phyloP scores from a whole-genome alignment of 2,329 filamentous ascomycete species.

The Polychaeton citri region DNA sequence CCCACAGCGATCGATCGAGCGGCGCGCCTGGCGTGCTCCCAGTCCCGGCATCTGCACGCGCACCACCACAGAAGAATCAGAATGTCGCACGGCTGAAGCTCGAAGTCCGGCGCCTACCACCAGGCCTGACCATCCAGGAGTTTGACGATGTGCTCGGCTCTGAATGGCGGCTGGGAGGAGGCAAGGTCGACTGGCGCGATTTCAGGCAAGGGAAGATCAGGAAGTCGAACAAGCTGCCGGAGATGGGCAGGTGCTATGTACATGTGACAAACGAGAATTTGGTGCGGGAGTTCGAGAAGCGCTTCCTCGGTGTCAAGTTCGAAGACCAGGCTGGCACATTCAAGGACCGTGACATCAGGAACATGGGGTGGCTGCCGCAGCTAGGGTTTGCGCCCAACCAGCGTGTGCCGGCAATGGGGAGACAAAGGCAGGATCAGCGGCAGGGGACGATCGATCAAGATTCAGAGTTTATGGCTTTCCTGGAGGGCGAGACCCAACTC shows the following conservation, averaged over 20 bases:
- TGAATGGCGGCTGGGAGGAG: slow-evolving; percentile 68
- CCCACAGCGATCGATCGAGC: slow-evolving; percentile 18
- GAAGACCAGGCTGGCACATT: slow-evolving; percentile 69
- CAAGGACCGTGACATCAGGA: slow-evolving; percentile 55
- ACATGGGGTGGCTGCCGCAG: slow-evolving; percentile 49
- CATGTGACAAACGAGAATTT: slow-evolving; percentile 62
- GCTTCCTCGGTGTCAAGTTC: slow-evolving; percentile 54
- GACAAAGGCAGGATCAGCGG: slow-evolving; percentile 64
- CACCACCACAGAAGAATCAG: slow-evolving; percentile 23
- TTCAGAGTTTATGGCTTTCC: slow-evolving; percentile 84
- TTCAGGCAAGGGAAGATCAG: slow-evolving; percentile 68
- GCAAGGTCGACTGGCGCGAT: slow-evolving; percentile 72
- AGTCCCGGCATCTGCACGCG: slow-evolving; percentile 3
- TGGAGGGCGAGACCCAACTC: slow-evolving; percentile 72
- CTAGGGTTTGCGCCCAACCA: slow-evolving; percentile 77
- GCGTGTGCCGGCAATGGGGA: slow-evolving; percentile 55
- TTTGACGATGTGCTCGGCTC: slow-evolving; percentile 59
- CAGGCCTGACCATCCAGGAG: slow-evolving; percentile 68
- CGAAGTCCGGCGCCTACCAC: slow-evolving; percentile 70
- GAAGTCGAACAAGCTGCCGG: slow-evolving; percentile 73
- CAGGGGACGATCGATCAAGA: slow-evolving; percentile 96
- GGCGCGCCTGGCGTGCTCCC: slow-evolving; percentile 4
- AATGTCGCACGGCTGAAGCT: slow-evolving; percentile 63
- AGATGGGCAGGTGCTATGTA: slow-evolving; percentile 67
- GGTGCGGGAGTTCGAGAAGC: slow-evolving; percentile 53